phyloP scores from a whole-genome alignment of 371 early-diverging fungal species.

The Lichtheimia ramosa region DNA sequence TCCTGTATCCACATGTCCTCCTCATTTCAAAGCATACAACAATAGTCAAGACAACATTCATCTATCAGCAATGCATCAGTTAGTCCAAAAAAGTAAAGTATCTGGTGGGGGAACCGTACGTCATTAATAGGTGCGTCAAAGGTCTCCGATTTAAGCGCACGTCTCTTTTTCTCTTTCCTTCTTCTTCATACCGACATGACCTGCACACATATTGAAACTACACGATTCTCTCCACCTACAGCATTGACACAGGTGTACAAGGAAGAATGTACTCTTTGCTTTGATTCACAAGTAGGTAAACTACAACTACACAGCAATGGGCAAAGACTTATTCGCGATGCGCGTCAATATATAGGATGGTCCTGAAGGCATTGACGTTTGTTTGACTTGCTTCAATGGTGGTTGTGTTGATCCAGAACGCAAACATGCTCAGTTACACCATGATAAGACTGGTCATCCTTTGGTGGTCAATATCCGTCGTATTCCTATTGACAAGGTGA shows the following conservation, averaged over 20 bases:
- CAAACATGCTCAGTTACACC: slow-evolving; percentile 79
- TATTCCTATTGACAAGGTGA: slow-evolving; percentile 36
- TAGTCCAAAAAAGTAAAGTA: too few relatives aligned
- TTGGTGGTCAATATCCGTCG: slow-evolving; percentile 86
- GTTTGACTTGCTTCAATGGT: slow-evolving; percentile 91
- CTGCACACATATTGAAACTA: slow-evolving; percentile 43
- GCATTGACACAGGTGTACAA: slow-evolving; percentile 74
- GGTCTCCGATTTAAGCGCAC: too few relatives aligned
- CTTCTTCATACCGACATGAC: slow-evolving; percentile 18
- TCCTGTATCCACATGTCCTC: too few relatives aligned
- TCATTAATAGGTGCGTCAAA: too few relatives aligned
- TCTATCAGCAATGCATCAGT: too few relatives aligned
- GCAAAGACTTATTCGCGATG: neutral
- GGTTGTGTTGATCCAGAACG: slow-evolving; percentile 70
- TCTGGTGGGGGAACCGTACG: too few relatives aligned
- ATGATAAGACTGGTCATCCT: slow-evolving; percentile 68
- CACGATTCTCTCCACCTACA: slow-evolving; percentile 36
- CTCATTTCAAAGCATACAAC: too few relatives aligned
- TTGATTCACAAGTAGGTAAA: slow-evolving; percentile 74
- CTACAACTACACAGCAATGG: neutral
- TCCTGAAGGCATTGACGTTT: slow-evolving; percentile 85
- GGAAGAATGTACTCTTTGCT: slow-evolving; percentile 96
- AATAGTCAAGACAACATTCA: too few relatives aligned
- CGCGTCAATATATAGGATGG: slow-evolving; percentile 49
- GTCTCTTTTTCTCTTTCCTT: too few relatives aligned